Evolutionary conservation across 139 green algal species (phyloP), one percentile per base, ranked within the genome.

Genomic region (Pseudopediastrum boryanum): DNA sequence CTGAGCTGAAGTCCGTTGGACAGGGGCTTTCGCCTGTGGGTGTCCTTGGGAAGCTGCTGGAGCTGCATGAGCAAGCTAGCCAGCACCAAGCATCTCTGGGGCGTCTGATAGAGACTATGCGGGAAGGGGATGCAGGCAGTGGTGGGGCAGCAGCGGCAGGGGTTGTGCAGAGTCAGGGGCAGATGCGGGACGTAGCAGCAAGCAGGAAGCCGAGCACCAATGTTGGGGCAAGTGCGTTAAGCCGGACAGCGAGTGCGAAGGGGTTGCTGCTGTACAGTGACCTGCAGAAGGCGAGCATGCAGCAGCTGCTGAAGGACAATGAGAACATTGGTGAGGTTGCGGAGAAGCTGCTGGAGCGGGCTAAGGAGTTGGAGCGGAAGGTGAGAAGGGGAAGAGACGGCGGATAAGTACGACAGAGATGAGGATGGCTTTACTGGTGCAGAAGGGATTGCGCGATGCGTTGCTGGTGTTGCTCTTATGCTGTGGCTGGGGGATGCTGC

Each of bases 61-160:
- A 94, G 56, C 65, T 94, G 73, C 58, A 93, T 54, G 88, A 94
- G 25, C 84, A 91, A 39, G 48, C 79, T 1, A 13, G 72, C 0
- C 51, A 42, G 1, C 83, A 86, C 13, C 50, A 68, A 19, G 59
- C 70, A 13, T 72, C 73, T 36, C 39, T 90, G 23, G 63, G 35
- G 4, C 48, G 75, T 25, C 31, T 81, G 46, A 75, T 74, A 21
- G 75, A 81, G 3, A 25, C 43, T 8, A 33, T 81, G 25, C 59
- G 39, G 19, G 38, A 23, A 29, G n/a, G 62, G 62, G 36, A 63
- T 19, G 21, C n/a, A 38, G 2, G 43, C 61, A 51, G 31, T 21
- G 33, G 74, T 46, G 36, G 12, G 25, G 58, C 19, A 16, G 58
- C 25, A 16, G 13, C 7, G 50, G 23, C 48, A 41, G 27, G 43